Conservation (phyloP, 2,329 filamentous ascomycete genomes). For the Plectosphaerella cucumerina region DNA sequence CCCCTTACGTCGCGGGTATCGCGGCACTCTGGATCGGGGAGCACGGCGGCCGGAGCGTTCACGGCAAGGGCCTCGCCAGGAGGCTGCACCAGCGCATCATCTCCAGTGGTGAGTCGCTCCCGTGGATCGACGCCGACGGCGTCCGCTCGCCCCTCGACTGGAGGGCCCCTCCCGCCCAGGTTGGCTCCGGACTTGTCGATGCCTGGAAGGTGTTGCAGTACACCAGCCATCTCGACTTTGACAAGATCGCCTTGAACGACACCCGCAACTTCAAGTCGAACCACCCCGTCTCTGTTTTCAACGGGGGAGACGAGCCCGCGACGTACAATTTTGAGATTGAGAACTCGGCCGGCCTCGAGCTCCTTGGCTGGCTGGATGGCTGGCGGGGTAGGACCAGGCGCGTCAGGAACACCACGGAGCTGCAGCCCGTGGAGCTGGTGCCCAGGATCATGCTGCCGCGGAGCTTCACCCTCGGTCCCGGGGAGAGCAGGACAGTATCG, state of each 20-base stretch:
- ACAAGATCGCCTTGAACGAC: constrained; percentile 43
- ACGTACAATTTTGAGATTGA: constrained; percentile 24
- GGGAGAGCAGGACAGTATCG: constrained; percentile 3
- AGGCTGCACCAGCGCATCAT: background rate
- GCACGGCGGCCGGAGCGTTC: background rate
- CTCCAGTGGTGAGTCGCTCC: constrained; percentile 20
- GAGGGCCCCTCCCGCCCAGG: constrained; percentile 29
- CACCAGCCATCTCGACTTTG: constrained; percentile 28
- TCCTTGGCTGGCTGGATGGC: constrained; percentile 12
- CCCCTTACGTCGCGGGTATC: background rate
- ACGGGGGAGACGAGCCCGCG: constrained; percentile 25
- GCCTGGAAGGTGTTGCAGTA: constrained; percentile 38
- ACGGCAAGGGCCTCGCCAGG: background rate
- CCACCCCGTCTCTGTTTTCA: constrained; percentile 25
- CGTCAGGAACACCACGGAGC: too few species aligned
- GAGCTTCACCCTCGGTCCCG: background rate
- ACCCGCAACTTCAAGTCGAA: constrained; percentile 30
- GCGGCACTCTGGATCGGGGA: background rate
- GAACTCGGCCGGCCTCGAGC: constrained; percentile 30
- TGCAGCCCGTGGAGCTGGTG: constrained; percentile 1
- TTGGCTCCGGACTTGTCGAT: constrained; percentile 42
- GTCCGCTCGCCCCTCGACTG: constrained; percentile 12
- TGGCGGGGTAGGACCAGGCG: background rate
- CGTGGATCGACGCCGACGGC: constrained; percentile 15
- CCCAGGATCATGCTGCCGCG: constrained; percentile 2